Percentiles rank a stretch among this genome's conserved stretches.
phyloP scores from a whole-genome alignment of 2,329 filamentous ascomycete genomes.

The Ceratocystis ficicola region DNA sequence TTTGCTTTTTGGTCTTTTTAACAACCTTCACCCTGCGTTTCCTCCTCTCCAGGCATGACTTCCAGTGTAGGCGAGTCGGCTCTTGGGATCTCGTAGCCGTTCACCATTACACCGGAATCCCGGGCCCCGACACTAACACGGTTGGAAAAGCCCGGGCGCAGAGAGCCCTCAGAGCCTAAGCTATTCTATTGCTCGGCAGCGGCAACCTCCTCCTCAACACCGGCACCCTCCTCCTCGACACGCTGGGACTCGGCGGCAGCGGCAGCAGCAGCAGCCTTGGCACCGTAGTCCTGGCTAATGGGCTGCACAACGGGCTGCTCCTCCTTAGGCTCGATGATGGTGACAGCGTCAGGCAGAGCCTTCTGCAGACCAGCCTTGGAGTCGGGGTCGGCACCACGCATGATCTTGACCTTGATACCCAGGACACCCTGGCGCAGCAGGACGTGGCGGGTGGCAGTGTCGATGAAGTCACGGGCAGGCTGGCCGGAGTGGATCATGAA shows the following conservation, averaged over 20 bases:
- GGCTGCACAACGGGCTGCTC: conserved; percentile 91
- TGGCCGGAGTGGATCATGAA: conserved; percentile 99
- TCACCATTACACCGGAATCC: conserved; percentile 14
- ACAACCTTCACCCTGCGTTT: conserved; percentile 3
- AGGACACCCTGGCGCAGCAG: conserved; percentile 99
- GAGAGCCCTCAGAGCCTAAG: conserved; percentile 22
- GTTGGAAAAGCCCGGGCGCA: conserved; percentile 21
- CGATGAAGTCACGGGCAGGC: conserved; percentile 99
- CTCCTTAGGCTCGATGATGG: conserved; percentile 99
- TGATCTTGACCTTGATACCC: conserved; percentile 99
- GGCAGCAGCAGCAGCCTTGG: conserved; percentile 62
- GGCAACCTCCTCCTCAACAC: conserved; percentile 40
- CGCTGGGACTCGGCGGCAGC: conserved; percentile 42
- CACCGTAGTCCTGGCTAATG: conserved; percentile 96
- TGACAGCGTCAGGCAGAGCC: conserved; percentile 94
- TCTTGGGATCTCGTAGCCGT: conserved; percentile 15
- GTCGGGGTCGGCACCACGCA: conserved; percentile 98
- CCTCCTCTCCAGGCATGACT: conserved; percentile 14
- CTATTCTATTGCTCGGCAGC: conserved; percentile 33
- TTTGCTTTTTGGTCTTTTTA: conserved; percentile 12
- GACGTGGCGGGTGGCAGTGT: conserved; percentile 95
- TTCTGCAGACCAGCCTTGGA: conserved; percentile 97
- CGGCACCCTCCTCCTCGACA: conserved; percentile 43
- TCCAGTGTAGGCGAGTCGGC: conserved; percentile 18
- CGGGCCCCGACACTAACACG: conserved; percentile 20